A percentile compares a stretch with the other conserved stretches of the same genome.
These are phyloP conservation scores for Hanseniaspora nectarophila DNA, from an alignment of 805 yeast genomes.

Conservation along the genomic window DNA sequence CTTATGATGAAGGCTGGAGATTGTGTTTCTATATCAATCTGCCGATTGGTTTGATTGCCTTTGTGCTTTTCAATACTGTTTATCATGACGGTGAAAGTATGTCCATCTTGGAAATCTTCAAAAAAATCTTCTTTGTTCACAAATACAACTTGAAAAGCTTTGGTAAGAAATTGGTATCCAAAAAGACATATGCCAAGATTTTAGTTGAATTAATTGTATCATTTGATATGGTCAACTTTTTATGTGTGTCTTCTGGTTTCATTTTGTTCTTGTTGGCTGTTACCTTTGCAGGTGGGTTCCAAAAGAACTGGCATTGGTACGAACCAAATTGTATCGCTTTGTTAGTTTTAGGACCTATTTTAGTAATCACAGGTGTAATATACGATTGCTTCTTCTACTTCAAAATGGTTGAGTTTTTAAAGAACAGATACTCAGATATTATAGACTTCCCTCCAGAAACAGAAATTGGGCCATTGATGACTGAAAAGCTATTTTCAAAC, in stretches of 20 bases:
- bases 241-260: constrained; percentile 21
- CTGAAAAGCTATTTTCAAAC: constrained; percentile 17
- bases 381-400: constrained; percentile 8
- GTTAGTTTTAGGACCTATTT: constrained; percentile 1
- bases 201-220: constrained; percentile 15
- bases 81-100: constrained; percentile 5
- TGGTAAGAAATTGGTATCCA: not conserved
- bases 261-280: constrained; percentile 20
- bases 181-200: not conserved
- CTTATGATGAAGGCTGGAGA: constrained; percentile 50
- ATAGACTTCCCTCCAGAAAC: not conserved
- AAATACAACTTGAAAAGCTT: not conserved
- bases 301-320: constrained; percentile 10
- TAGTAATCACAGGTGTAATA: not conserved
- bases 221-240: constrained; percentile 22
- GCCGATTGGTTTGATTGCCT: constrained; percentile 45
- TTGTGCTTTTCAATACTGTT: constrained; percentile 14
- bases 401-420: constrained; percentile 10
- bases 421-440: not conserved
- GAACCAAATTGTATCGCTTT: constrained; percentile 1
- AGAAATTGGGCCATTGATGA: constrained; percentile 17
- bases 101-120: not conserved
- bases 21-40: constrained; percentile 66
- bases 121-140: not conserved
- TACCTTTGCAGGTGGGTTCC: constrained; percentile 18